These are phyloP conservation scores for Aspergillus transmontanensis DNA, from an alignment of 2,329 filamentous ascomycete species.

Conservation along the genomic window DNA sequence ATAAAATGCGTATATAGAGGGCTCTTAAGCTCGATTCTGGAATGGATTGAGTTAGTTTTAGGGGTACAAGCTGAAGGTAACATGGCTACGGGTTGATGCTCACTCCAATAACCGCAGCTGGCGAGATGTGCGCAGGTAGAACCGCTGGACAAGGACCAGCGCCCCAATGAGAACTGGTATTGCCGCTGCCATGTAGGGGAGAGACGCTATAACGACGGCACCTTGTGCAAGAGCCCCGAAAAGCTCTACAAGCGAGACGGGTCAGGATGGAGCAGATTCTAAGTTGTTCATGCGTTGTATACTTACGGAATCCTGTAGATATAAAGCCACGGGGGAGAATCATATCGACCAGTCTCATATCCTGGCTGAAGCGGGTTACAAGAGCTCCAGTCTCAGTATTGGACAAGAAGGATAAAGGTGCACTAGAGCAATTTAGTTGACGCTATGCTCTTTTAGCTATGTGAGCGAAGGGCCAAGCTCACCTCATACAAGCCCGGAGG, in stretches of 20 bases:
- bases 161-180: constrained; percentile 15
- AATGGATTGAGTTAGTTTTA: neutral
- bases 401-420: constrained; percentile 47
- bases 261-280: neutral
- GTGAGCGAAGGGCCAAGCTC: neutral
- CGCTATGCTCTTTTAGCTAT: neutral
- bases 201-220: constrained; percentile 13
- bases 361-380: constrained; percentile 45
- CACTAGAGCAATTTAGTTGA: constrained; percentile 14
- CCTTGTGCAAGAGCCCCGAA: constrained; percentile 6
- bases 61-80: neutral
- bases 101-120: constrained; percentile 21
- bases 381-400: constrained; percentile 47
- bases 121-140: constrained; percentile 22
- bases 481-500: constrained; percentile 19
- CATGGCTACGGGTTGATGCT: neutral
- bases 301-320: neutral
- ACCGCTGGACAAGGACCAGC: constrained; percentile 18
- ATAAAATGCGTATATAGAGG: constrained; percentile 24
- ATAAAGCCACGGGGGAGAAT: constrained; percentile 34
- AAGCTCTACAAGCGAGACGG: neutral
- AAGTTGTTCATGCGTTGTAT: neutral
- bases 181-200: constrained; percentile 17
- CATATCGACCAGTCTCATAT: constrained; percentile 49
- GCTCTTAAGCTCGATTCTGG: constrained; percentile 22